Base-by-base conservation (phyloP, 2,329 filamentous ascomycete genomes). In the Fusarium succisae region DNA sequence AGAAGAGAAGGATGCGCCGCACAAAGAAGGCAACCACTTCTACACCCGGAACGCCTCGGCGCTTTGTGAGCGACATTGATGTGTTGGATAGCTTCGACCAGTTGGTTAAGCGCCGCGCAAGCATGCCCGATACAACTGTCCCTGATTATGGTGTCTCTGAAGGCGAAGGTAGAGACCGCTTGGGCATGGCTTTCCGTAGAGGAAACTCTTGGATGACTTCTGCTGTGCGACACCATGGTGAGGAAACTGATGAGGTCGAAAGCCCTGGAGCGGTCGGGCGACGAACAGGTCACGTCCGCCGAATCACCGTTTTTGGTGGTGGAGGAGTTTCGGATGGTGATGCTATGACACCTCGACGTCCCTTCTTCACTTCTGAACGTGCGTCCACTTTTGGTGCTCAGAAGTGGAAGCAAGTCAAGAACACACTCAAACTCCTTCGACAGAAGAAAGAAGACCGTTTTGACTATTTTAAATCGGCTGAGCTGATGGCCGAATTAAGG, bases 381-480 rank as follows among this genome's bases (percentile, higher is more conserved):
- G 91, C 92, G 30, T 90, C 92, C 6, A 94, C 92, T 22, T 91
- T 93, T 79, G 90, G 90, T 78, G 94, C 91, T 24, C 93, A 96
- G 78, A 94, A 94, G 84, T 99, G 96, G 96, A 92, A 92, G 73
- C 94, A 97, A 80, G 90, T 99, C 79, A 98, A 98, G 84, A 94
- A 94, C 75, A 95, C 95, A 1, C 84, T 98, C 54, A 95, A 94
- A 80, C 84, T 92, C 65, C 86, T 97, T 69, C 91, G 94, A 72
- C 91, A 93, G 77, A 94, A 92, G 82, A 97, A 94, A 81, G 93
- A 94, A 61, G 94, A 98, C 63, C 92, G 93, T 50, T 93, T 98
- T 69, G 96, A 99, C 81, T 95, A 96, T 80, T 92, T 93, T 79
- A 99, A 98, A 82, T 98, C 96, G 15, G 95, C 96, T 5, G 96